phyloP scores from a whole-genome alignment of 768 basidiomycete genomes.

The Leucocoprinus birnbaumii region DNA sequence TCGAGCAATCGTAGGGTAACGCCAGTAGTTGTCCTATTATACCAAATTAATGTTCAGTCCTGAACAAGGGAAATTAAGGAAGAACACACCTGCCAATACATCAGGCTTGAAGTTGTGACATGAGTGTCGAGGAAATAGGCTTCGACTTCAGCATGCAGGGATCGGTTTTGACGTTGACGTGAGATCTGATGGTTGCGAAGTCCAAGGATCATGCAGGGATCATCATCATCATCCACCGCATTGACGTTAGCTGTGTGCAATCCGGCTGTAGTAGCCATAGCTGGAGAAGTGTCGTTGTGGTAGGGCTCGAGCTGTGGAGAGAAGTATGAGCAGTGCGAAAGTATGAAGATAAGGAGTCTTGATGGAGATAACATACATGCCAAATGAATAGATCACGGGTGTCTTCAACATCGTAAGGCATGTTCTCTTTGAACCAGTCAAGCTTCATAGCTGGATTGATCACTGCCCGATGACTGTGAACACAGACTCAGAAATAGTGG shows the following conservation, averaged over 20 bases:
- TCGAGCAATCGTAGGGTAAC: not conserved
- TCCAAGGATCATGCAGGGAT: too few relatives aligned
- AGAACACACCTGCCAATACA: conserved; percentile 5
- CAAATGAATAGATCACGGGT: not conserved
- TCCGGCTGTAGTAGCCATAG: too few relatives aligned
- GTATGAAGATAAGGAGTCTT: too few relatives aligned
- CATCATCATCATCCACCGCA: too few relatives aligned
- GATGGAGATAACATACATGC: not conserved
- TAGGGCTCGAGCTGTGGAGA: too few relatives aligned
- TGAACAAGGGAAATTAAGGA: too few relatives aligned
- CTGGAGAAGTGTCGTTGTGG: too few relatives aligned
- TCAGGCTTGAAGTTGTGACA: not conserved
- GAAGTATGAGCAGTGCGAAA: too few relatives aligned
- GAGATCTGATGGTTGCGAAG: too few relatives aligned
- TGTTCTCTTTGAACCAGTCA: not conserved
- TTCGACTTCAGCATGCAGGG: not conserved
- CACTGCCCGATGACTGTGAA: not conserved
- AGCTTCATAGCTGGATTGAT: not conserved
- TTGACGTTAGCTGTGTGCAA: too few relatives aligned
- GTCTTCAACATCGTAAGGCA: not conserved
- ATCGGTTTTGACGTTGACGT: not conserved
- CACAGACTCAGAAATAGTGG: not conserved
- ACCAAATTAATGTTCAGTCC: too few relatives aligned
- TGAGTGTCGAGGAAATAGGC: conserved; percentile 2
- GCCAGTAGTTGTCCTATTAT: too few relatives aligned